A percentile compares a stretch with the other conserved stretches of the same genome.
These are phyloP conservation scores for Entomortierella beljakovae DNA, from an alignment of 192 early-diverging fungal species.

Conservation along the genomic window DNA sequence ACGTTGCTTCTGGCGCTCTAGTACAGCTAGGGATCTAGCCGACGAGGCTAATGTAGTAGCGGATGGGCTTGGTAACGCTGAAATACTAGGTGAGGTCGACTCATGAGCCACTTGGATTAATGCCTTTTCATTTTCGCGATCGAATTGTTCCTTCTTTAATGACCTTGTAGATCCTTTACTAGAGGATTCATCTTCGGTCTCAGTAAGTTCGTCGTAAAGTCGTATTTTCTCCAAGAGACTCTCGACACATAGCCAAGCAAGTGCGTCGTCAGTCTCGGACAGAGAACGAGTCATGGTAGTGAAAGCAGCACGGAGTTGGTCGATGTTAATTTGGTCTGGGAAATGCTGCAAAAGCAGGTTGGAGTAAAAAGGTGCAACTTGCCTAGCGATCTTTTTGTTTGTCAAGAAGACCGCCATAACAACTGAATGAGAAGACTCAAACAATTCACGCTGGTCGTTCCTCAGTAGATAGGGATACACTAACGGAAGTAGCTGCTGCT, in stretches of 20 bases:
- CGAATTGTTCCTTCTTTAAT: background rate
- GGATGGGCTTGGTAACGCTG: background rate
- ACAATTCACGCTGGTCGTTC: conserved; percentile 55
- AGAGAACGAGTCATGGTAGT: conserved; percentile 62
- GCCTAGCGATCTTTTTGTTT: conserved; percentile 57
- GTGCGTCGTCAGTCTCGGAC: conserved; percentile 60
- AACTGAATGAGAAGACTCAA: conserved; percentile 64
- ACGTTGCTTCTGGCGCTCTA: conserved; percentile 30
- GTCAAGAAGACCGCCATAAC: conserved; percentile 60
- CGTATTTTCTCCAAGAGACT: conserved; percentile 56
- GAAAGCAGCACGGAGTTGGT: conserved; percentile 62
- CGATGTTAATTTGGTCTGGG: conserved; percentile 57
- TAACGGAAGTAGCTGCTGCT: conserved; percentile 57
- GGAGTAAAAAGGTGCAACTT: conserved; percentile 62
- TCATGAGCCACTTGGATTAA: conserved; percentile 10
- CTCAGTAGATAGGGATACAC: conserved; percentile 58
- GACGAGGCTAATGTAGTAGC: background rate
- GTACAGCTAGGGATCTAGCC: background rate
- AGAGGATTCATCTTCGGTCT: conserved; percentile 1
- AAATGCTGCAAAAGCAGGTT: conserved; percentile 60
- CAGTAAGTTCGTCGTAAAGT: conserved; percentile 21
- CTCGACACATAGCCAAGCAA: conserved; percentile 64
- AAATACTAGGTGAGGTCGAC: background rate
- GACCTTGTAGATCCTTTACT: background rate
- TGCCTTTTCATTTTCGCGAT: conserved; percentile 10